These are phyloP conservation scores for Naegleria gruberi DNA, from an alignment of 208 protist genomes.

Conservation along the genomic window DNA sequence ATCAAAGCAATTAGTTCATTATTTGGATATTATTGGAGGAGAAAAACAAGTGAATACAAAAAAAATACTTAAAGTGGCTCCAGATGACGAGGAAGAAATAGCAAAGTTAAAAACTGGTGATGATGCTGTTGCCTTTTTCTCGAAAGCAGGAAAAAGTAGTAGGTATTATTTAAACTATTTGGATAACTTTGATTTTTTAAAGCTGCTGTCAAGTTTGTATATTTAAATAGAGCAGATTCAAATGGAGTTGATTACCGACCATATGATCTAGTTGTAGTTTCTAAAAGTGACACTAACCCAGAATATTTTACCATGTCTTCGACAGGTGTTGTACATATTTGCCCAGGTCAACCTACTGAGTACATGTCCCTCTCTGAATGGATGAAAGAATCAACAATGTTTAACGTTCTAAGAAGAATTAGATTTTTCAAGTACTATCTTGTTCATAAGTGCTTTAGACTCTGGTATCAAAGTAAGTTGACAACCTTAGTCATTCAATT, in stretches of 20 bases:
- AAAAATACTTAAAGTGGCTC: conserved; percentile 46
- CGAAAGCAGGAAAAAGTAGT: conserved; percentile 63
- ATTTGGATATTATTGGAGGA: conserved; percentile 22
- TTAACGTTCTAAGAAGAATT: conserved; percentile 78
- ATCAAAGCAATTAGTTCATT: background rate
- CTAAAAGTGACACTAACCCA: conserved; percentile 53
- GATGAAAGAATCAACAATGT: conserved; percentile 77
- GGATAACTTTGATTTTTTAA: background rate
- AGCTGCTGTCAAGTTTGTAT: conserved; percentile 76
- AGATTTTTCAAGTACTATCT: conserved; percentile 80
- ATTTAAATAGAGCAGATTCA: conserved; percentile 60
- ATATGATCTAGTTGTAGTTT: conserved; percentile 75
- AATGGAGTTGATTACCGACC: conserved; percentile 70
- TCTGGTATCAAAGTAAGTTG: conserved; percentile 54
- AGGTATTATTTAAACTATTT: background rate
- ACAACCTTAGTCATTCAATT: conserved; percentile 48
- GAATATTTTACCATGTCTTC: conserved; percentile 87
- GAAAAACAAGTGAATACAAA: background rate
- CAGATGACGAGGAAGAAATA: conserved; percentile 66
- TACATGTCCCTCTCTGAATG: conserved; percentile 77
- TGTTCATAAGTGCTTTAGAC: conserved; percentile 74
- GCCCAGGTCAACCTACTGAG: conserved; percentile 69
- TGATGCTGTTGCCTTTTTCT: conserved; percentile 84
- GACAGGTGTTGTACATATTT: conserved; percentile 79
- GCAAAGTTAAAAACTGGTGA: conserved; percentile 68